Evolutionary conservation across 306 rosid species (phyloP).

Genomic region (Prunus campanulata): DNA sequence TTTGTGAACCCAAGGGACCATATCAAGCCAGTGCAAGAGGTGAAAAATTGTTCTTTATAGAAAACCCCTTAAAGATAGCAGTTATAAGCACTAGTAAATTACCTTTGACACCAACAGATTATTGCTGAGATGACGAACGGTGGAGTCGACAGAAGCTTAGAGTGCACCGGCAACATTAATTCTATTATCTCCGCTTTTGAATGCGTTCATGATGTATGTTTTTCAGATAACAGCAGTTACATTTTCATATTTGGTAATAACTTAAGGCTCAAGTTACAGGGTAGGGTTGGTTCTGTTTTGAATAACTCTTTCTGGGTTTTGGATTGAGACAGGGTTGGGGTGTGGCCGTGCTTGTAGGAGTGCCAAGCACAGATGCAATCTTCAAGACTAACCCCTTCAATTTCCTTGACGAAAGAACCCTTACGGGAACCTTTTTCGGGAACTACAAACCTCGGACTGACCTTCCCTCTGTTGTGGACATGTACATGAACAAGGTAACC

Average conservation of each 20-base stretch:
- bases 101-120: neutral
- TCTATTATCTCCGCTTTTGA: slow-evolving; percentile 53
- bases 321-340: slow-evolving; percentile 40
- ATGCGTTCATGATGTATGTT: slow-evolving; percentile 49
- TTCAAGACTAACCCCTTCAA: slow-evolving; percentile 41
- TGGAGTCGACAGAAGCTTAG: neutral
- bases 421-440: slow-evolving; percentile 50
- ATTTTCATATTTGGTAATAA: neutral
- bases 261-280: neutral
- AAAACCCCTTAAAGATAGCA: no score
- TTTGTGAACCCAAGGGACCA: slow-evolving; percentile 52
- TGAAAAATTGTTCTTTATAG: neutral
- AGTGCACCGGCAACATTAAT: slow-evolving; percentile 45
- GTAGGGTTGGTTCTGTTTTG: neutral
- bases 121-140: neutral
- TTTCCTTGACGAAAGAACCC: slow-evolving; percentile 36
- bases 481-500: slow-evolving; percentile 45
- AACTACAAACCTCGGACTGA: slow-evolving; percentile 49
- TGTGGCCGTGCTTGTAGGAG: slow-evolving; percentile 51
- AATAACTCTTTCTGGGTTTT: no score
- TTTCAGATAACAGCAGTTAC: neutral
- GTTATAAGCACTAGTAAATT: no score
- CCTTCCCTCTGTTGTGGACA: slow-evolving; percentile 44
- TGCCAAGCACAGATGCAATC: slow-evolving; percentile 36
- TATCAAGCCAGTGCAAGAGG: slow-evolving; percentile 46